These are phyloP conservation scores for Mortierella sp. DNA, from an alignment of 371 early-diverging fungal species.

Conservation along the genomic window DNA sequence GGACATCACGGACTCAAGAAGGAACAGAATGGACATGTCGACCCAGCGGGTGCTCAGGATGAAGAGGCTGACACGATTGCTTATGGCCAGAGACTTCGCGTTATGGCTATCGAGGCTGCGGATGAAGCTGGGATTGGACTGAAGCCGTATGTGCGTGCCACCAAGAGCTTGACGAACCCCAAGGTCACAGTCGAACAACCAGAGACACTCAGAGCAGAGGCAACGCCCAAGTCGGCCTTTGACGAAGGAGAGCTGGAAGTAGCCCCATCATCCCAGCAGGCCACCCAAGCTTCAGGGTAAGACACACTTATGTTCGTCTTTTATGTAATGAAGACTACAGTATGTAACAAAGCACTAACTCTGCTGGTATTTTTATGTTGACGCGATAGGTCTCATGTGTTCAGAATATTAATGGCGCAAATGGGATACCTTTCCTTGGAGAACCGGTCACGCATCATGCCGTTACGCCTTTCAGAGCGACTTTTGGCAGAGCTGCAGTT, in stretches of 20 bases:
- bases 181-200: neutral
- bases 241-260: constrained; percentile 28
- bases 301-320: neutral
- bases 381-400: constrained; percentile 61
- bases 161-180: neutral
- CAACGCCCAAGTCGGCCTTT: constrained; percentile 20
- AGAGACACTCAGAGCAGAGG: neutral
- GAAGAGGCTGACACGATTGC: no score
- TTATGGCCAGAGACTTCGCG: constrained; percentile 23
- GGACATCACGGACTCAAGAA: neutral
- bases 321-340: neutral
- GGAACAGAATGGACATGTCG: neutral
- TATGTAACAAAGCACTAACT: neutral
- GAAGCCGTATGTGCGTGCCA: constrained; percentile 28
- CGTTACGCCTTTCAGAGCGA: constrained; percentile 71
- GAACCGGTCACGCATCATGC: constrained; percentile 70
- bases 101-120: constrained; percentile 40
- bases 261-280: constrained; percentile 14
- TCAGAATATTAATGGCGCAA: constrained; percentile 75
- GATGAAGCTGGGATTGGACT: constrained; percentile 44
- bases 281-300: constrained; percentile 15
- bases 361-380: neutral
- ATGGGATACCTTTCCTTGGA: constrained; percentile 74
- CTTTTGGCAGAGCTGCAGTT: constrained; percentile 75
- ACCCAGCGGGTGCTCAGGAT: constrained; percentile 5